A percentile compares a stretch with the other conserved stretches of the same genome.
Evolutionary conservation across 1,139 yeast genomes (phyloP).

Genomic region (Saccharomyces uvarum): DNA sequence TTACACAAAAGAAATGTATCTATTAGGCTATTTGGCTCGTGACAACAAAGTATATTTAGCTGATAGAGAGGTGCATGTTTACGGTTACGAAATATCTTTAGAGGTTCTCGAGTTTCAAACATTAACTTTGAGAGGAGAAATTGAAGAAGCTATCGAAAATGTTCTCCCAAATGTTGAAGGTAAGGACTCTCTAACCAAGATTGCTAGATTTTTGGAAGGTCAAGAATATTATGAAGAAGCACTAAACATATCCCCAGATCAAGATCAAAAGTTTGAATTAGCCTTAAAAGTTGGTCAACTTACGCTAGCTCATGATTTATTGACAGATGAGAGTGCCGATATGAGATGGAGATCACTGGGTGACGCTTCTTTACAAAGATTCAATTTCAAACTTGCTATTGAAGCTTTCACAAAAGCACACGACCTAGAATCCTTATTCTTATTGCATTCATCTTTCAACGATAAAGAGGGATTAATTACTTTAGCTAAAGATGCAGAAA

Average conservation of each 20-base stretch:
- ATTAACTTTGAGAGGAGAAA: slow-evolving; percentile 86
- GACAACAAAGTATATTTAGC: slow-evolving; percentile 85
- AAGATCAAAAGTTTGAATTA: slow-evolving; percentile 79
- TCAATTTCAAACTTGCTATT: slow-evolving; percentile 78
- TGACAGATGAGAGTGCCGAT: slow-evolving; percentile 46
- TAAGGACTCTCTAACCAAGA: slow-evolving; percentile 66
- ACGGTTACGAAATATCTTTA: slow-evolving; percentile 74
- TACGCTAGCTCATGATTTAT: slow-evolving; percentile 64
- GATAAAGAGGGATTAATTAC: slow-evolving; percentile 50
- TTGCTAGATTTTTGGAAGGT: slow-evolving; percentile 88
- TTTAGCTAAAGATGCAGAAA: slow-evolving; percentile 59
- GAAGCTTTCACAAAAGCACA: slow-evolving; percentile 72
- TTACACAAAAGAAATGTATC: slow-evolving; percentile 79
- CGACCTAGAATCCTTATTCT: slow-evolving; percentile 74
- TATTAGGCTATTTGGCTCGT: slow-evolving; percentile 82
- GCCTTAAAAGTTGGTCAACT: slow-evolving; percentile 66
- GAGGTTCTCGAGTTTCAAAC: slow-evolving; percentile 93
- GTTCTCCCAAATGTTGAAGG: slow-evolving; percentile 56
- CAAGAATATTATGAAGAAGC: slow-evolving; percentile 85
- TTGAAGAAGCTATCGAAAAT: slow-evolving; percentile 60
- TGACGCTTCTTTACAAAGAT: slow-evolving; percentile 68
- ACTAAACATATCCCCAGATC: slow-evolving; percentile 68
- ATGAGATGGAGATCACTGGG: slow-evolving; percentile 90
- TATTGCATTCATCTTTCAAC: slow-evolving; percentile 78
- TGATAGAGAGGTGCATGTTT: slow-evolving; percentile 80